These are phyloP conservation scores for Kappamyces sp. DNA, from an alignment of 192 early-diverging fungal species.

Conservation along the genomic window DNA sequence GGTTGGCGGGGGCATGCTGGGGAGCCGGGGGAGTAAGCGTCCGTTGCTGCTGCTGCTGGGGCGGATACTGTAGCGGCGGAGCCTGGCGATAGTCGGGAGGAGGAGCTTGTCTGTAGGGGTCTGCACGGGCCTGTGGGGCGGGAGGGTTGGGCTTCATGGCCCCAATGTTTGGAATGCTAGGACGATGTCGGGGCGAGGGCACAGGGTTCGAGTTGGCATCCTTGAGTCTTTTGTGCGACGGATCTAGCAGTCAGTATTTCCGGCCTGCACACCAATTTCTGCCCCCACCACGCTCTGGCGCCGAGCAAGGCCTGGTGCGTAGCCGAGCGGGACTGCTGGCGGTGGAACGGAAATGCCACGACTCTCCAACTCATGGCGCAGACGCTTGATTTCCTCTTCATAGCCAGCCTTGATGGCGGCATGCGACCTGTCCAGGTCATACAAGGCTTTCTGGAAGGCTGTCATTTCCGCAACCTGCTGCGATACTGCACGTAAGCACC, in stretches of 20 bases:
- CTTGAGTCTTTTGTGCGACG: too few species aligned
- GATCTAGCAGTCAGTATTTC: too few species aligned
- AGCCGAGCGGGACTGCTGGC: background rate
- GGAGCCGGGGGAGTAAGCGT: slow-evolving; percentile 19
- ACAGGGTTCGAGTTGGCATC: too few species aligned
- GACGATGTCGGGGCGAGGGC: too few species aligned
- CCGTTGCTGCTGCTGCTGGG: slow-evolving; percentile 24
- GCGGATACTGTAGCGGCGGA: slow-evolving; percentile 11
- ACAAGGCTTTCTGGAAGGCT: slow-evolving; percentile 66
- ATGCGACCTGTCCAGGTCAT: slow-evolving; percentile 77
- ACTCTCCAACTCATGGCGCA: slow-evolving; percentile 76
- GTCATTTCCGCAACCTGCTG: slow-evolving; percentile 75
- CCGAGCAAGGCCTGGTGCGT: too few species aligned
- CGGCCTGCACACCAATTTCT: too few species aligned
- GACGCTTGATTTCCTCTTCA: slow-evolving; percentile 78
- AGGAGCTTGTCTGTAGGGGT: slow-evolving; percentile 14
- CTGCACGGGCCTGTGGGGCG: background rate
- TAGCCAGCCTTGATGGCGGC: slow-evolving; percentile 73
- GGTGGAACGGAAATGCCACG: slow-evolving; percentile 12
- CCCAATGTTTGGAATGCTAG: too few species aligned
- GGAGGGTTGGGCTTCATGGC: slow-evolving; percentile 19
- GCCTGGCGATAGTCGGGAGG: slow-evolving; percentile 14
- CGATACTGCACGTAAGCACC: slow-evolving; percentile 42
- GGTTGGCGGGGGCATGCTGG: too few species aligned
- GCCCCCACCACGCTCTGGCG: too few species aligned